Evolutionary conservation across 345 rosid species (phyloP).

Genomic region (Geranium rotundifolium): DNA sequence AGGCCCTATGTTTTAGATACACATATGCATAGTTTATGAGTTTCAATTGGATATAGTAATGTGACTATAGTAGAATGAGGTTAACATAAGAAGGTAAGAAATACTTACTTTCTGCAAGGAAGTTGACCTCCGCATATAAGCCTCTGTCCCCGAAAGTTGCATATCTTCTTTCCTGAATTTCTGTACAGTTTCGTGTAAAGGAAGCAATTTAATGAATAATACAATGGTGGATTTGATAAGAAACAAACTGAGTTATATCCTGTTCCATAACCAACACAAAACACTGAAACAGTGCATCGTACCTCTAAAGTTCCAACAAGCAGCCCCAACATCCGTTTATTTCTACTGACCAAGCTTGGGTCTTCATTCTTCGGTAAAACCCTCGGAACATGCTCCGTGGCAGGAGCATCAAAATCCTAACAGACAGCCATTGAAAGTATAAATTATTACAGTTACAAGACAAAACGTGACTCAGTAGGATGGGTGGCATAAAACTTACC

Average conservation of each 20-base stretch:
- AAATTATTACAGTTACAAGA: constrained; percentile 1
- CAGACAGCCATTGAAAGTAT: constrained; percentile 4
- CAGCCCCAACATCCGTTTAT: constrained; percentile 92
- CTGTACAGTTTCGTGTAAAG: constrained; percentile 27
- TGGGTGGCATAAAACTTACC: constrained; percentile 22
- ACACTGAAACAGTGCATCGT: constrained; percentile 3
- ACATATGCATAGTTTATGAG: background rate
- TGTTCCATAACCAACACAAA: background rate
- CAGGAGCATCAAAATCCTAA: constrained; percentile 42
- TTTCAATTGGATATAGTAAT: background rate
- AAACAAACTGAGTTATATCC: no score
- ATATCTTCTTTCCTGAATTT: constrained; percentile 90
- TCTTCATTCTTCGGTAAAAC: constrained; percentile 84
- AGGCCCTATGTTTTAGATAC: no score
- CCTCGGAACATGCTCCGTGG: constrained; percentile 69
- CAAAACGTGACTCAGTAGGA: background rate
- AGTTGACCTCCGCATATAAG: constrained; percentile 68
- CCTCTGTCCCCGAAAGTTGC: constrained; percentile 77
- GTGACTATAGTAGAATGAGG: background rate
- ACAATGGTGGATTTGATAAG: background rate
- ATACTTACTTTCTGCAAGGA: constrained; percentile 66
- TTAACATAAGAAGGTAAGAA: background rate
- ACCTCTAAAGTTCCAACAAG: constrained; percentile 98
- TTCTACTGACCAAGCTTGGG: constrained; percentile 80
- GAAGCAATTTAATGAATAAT: constrained; percentile 2